These are phyloP conservation scores for Dioszegia hungarica DNA, from an alignment of 768 basidiomycete genomes.

Conservation along the genomic window DNA sequence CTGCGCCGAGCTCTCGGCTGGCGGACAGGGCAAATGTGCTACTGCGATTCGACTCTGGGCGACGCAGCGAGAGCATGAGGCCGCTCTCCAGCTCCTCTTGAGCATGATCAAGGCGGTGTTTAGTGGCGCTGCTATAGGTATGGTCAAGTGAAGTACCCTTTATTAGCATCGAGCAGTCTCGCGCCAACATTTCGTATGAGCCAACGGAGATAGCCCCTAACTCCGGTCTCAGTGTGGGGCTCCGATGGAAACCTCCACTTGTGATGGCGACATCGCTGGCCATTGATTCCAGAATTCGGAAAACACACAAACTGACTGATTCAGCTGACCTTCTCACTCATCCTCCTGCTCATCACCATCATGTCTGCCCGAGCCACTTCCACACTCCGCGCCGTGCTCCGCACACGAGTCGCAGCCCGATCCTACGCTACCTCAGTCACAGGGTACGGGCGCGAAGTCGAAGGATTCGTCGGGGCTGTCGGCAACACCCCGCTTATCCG, in stretches of 20 bases:
- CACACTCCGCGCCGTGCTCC: constrained; percentile 9
- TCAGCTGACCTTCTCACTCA: background rate
- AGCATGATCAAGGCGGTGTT: background rate
- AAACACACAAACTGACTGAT: background rate
- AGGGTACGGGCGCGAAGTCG: constrained; percentile 41
- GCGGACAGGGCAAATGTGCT: background rate
- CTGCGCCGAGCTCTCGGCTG: constrained; percentile 7
- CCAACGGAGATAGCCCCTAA: too few relatives aligned
- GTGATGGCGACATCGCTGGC: background rate
- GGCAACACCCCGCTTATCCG: constrained; percentile 94
- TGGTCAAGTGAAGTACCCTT: too few relatives aligned
- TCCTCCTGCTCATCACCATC: background rate
- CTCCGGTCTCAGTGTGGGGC: too few relatives aligned
- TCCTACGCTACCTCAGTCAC: constrained; percentile 36
- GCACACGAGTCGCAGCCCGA: constrained; percentile 13
- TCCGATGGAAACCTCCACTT: background rate
- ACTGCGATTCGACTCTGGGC: background rate
- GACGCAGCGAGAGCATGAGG: background rate
- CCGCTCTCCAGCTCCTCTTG: background rate
- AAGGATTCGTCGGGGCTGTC: constrained; percentile 80
- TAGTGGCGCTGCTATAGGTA: too few relatives aligned
- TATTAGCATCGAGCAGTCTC: too few relatives aligned
- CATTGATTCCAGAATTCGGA: background rate
- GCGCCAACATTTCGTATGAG: too few relatives aligned
- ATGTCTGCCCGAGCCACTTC: constrained; percentile 1